Evolutionary conservation across 768 basidiomycete genomes (phyloP).

Genomic region (Krasilnikovozyma curviuscula): DNA sequence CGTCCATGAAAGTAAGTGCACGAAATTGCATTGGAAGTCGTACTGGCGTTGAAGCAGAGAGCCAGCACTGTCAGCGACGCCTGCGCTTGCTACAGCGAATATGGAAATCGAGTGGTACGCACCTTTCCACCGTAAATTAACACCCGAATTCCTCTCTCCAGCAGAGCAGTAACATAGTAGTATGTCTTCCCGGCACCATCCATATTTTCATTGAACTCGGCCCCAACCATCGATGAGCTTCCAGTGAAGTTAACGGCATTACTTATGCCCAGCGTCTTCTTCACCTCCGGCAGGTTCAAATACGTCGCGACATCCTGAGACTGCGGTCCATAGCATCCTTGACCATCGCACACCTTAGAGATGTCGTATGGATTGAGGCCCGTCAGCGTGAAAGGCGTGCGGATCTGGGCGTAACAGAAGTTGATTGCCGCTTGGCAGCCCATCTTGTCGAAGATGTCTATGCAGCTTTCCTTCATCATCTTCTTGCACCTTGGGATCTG

Average conservation of each 20-base stretch:
- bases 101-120: constrained; percentile 12
- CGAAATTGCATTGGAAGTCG: neutral
- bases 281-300: constrained; percentile 40
- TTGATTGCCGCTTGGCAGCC: constrained; percentile 7
- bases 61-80: neutral
- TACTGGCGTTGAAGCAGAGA: neutral
- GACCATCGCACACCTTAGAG: constrained; percentile 18
- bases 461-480: constrained; percentile 33
- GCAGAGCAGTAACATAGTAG: constrained; percentile 42
- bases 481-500: constrained; percentile 51
- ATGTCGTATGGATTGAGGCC: constrained; percentile 32
- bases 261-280: constrained; percentile 41
- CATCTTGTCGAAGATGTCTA: neutral
- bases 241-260: constrained; percentile 35
- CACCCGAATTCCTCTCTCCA: constrained; percentile 55
- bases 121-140: constrained; percentile 50
- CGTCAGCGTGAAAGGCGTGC: no score
- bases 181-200: constrained; percentile 42
- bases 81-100: no score
- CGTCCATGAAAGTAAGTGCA: constrained; percentile 34
- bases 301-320: constrained; percentile 34
- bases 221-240: constrained; percentile 37
- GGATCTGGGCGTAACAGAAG: constrained; percentile 6
- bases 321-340: constrained; percentile 17
- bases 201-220: constrained; percentile 37